phyloP scores from a whole-genome alignment of 345 rosid species.

The Eucalyptus erythrocorys region DNA sequence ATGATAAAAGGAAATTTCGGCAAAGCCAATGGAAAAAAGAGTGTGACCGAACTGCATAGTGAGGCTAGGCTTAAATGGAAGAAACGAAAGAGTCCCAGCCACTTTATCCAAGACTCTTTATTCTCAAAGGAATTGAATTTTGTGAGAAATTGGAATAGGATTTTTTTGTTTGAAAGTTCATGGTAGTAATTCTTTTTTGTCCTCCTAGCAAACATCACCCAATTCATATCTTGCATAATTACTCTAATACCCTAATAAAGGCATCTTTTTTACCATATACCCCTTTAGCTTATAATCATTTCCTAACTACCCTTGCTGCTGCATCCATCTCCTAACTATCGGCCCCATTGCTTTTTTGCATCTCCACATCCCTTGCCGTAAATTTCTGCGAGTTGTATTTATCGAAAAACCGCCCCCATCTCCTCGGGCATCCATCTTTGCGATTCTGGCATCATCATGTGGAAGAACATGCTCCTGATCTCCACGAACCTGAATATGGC shows the following conservation, averaged over 20 bases:
- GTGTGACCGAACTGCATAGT: no score
- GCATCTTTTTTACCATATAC: not conserved
- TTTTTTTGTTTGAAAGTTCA: not conserved
- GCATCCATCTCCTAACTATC: conserved; percentile 50
- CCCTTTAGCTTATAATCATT: not conserved
- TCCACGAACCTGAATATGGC: no score
- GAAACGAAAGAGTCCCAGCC: no score
- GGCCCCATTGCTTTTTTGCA: conserved; percentile 15
- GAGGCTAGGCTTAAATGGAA: no score
- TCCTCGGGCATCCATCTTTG: not conserved
- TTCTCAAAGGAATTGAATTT: no score
- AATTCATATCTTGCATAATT: not conserved
- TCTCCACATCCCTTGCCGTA: not conserved
- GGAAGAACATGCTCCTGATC: not conserved
- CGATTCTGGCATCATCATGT: not conserved
- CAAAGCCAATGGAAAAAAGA: no score
- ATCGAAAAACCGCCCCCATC: not conserved
- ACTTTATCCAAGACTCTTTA: no score
- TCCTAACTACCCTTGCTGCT: not conserved
- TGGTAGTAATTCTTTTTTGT: not conserved
- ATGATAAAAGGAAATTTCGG: no score
- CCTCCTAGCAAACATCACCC: not conserved
- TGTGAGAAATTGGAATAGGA: no score
- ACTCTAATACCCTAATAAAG: not conserved
- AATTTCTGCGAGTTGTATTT: not conserved